Evolutionary conservation across 2,329 filamentous ascomycete genomes (phyloP).

Genomic region (Oidium heveae): DNA sequence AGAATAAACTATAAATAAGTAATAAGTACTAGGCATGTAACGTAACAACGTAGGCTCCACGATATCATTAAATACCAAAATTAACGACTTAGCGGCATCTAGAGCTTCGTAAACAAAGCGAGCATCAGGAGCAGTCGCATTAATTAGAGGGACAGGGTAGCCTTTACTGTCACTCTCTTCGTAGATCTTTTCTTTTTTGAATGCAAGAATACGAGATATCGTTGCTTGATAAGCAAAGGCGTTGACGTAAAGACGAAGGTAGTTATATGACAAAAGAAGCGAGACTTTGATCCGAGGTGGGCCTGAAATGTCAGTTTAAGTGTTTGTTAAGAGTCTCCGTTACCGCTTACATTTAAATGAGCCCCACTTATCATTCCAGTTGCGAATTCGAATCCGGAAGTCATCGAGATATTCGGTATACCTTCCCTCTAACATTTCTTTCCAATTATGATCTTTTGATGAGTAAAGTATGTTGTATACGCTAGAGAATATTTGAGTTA

Average conservation of each 20-base stretch:
- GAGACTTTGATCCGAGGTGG: constrained; percentile 41
- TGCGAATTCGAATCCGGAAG: constrained; percentile 40
- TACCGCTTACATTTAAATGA: constrained; percentile 29
- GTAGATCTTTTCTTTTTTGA: constrained; percentile 5
- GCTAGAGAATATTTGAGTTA: constrained; percentile 48
- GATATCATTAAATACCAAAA: constrained; percentile 32
- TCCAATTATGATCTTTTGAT: constrained; percentile 41
- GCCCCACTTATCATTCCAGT: constrained; percentile 48
- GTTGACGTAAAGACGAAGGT: constrained; percentile 47
- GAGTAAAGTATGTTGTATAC: constrained; percentile 52
- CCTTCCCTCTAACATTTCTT: constrained; percentile 43
- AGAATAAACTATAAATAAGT: constrained; percentile 35
- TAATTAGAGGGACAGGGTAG: constrained; percentile 8
- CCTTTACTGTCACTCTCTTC: constrained; percentile 18
- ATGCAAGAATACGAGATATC: constrained; percentile 21
- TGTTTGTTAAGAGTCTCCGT: not conserved
- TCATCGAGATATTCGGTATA: constrained; percentile 57
- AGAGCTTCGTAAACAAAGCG: constrained; percentile 42
- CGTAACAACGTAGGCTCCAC: constrained; percentile 33
- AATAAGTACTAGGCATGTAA: constrained; percentile 39
- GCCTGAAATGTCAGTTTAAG: constrained; percentile 15
- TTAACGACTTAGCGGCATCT: constrained; percentile 34
- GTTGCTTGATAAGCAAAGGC: constrained; percentile 55
- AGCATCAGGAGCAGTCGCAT: constrained; percentile 33
- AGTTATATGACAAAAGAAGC: constrained; percentile 45